Evolutionary conservation across 257 asterid genomes (phyloP), one percentile per base, ranked within the genome.

Genomic region (Solanum paucissectum): DNA sequence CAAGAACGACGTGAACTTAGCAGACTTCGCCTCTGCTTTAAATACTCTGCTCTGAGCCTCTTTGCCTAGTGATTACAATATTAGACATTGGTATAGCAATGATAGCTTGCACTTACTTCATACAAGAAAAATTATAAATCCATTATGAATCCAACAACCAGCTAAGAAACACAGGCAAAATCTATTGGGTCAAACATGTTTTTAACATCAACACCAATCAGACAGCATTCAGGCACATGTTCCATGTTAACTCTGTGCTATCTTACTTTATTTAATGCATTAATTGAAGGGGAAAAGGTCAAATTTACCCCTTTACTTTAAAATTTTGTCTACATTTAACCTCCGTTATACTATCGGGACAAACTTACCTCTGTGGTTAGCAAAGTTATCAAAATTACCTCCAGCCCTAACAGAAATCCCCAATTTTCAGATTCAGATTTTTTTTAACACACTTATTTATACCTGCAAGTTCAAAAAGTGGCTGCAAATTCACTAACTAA

Each of bases 1-100:
- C 75, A 84, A n/a, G 27, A 58, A 18, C 32, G 88, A 32, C 38
- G 85, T 7, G 72, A 37, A 32, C 20, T 21, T 44, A 21, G 86
- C 55, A 38, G 29, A n/a, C 86, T 88, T 85, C 44, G 36, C 83
- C 90, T 88, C 72, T 42, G 85, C 90, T 44, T 84, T 14, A 88
- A 66, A 81, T 88, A 88, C 77, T 85, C 88, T 25, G 88, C 85
- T 74, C 88, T 88, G 23, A 55, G 86, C 58, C 72, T 74, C 82
- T 88, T 42, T 2, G 90, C 90, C 90, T 88, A 36, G 69, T 1
- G 14, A 42, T 69, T 60, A 52, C 25, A 58, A 44, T 16, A 25
- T 52, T 84, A 81, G 69, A 68, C 21, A 36, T 38, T 74, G 71
- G 71, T 33, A 32, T 34, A 46, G 84, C 21, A 73, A 62, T 72